Percentiles rank a stretch among this genome's conserved stretches.
phyloP scores from a whole-genome alignment of 2,329 filamentous ascomycete species.

The Pseudogymnoascus sp. region DNA sequence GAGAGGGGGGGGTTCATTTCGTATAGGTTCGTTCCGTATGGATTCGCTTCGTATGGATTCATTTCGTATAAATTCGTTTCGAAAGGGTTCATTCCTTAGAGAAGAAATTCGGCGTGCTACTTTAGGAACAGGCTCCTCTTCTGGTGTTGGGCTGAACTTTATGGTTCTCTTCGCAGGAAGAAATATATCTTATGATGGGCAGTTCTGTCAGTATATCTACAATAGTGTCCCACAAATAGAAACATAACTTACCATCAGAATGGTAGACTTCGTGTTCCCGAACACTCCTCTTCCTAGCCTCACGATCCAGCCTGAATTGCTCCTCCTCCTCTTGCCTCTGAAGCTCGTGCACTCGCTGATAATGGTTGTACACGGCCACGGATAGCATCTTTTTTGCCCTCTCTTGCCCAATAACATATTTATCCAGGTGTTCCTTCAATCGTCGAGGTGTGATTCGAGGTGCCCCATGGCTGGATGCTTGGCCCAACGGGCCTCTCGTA shows the following conservation, averaged over 20 bases:
- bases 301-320: slow-evolving; percentile 57
- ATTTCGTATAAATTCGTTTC: neutral
- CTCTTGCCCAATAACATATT: slow-evolving; percentile 94
- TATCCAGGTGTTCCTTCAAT: slow-evolving; percentile 86
- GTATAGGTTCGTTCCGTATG: neutral
- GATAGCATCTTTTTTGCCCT: slow-evolving; percentile 90
- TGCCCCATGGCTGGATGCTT: slow-evolving; percentile 46
- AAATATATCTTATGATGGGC: neutral
- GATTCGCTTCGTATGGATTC: neutral
- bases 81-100: neutral
- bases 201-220: neutral
- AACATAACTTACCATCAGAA: neutral
- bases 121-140: neutral
- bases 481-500: slow-evolving; percentile 55
- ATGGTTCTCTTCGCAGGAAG: neutral
- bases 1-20: neutral
- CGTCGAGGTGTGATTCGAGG: slow-evolving; percentile 59
- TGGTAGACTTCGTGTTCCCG: neutral
- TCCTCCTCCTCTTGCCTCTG: slow-evolving; percentile 74
- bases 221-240: neutral
- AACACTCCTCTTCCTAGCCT: slow-evolving; percentile 42
- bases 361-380: slow-evolving; percentile 93
- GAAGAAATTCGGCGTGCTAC: neutral
- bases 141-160: neutral
- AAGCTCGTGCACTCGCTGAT: slow-evolving; percentile 74